Percentiles rank a stretch among this genome's conserved stretches.
Conservation (phyloP, 805 yeast species). For the Ogataea corticis region DNA sequence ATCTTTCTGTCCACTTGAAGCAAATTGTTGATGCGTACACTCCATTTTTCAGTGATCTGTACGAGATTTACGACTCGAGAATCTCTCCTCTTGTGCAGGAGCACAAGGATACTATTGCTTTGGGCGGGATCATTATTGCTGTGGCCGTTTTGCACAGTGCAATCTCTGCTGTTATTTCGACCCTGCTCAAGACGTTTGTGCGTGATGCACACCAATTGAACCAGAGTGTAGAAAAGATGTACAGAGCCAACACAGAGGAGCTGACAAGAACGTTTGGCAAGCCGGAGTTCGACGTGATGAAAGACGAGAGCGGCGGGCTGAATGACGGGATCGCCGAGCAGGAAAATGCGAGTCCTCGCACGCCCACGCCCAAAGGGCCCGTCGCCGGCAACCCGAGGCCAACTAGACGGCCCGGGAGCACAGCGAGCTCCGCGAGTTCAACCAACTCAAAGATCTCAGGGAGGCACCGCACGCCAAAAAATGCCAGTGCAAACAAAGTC, state of each 20-base stretch:
- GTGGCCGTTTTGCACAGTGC: slow-evolving; percentile 14
- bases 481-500: slow-evolving; percentile 5
- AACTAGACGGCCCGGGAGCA: not conserved
- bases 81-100: slow-evolving; percentile 14
- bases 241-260: slow-evolving; percentile 20
- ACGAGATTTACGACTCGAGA: slow-evolving; percentile 12
- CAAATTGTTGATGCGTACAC: slow-evolving; percentile 13
- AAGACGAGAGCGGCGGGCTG: slow-evolving; percentile 26
- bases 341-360: slow-evolving; percentile 11
- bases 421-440: slow-evolving; percentile 1
- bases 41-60: slow-evolving; percentile 21
- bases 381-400: slow-evolving; percentile 12
- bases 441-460: not conserved
- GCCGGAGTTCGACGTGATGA: slow-evolving; percentile 23
- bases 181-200: slow-evolving; percentile 20
- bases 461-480: slow-evolving; percentile 17
- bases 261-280: slow-evolving; percentile 13
- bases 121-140: slow-evolving; percentile 14
- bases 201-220: slow-evolving; percentile 28
- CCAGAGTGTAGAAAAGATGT: slow-evolving; percentile 27
- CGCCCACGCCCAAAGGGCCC: slow-evolving; percentile 8
- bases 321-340: slow-evolving; percentile 27
- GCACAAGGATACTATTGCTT: slow-evolving; percentile 19
- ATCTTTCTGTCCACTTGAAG: slow-evolving; percentile 13
- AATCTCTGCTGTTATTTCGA: slow-evolving; percentile 13